Evolutionary conservation across 495 filamentous ascomycete species (phyloP).

Genomic region (Penicillium roqueforti): DNA sequence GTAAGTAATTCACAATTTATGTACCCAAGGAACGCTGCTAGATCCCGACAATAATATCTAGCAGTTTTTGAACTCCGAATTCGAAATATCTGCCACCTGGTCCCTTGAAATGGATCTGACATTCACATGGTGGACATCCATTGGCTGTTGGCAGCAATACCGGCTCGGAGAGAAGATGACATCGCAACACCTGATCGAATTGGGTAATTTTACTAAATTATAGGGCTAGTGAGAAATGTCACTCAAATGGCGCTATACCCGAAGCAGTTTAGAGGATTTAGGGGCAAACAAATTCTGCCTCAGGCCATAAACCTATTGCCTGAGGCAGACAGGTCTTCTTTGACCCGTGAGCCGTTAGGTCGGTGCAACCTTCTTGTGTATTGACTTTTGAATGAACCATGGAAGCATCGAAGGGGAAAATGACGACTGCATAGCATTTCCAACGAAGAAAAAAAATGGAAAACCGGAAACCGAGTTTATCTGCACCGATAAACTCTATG

Average conservation of each 20-base stretch:
- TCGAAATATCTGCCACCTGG: constrained; percentile 17
- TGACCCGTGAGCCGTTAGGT: too few relatives aligned
- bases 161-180: neutral
- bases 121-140: constrained; percentile 9
- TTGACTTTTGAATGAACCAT: too few relatives aligned
- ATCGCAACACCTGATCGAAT: neutral
- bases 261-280: too few relatives aligned
- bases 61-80: constrained; percentile 9
- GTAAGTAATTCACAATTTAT: constrained; percentile 24
- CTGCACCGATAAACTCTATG: neutral
- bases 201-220: neutral
- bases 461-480: neutral
- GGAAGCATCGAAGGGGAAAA: too few relatives aligned
- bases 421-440: too few relatives aligned
- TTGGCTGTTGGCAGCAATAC: constrained; percentile 20
- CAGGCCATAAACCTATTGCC: too few relatives aligned
- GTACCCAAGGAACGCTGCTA: constrained; percentile 23
- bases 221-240: too few relatives aligned
- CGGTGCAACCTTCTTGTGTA: too few relatives aligned
- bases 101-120: constrained; percentile 25
- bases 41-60: constrained; percentile 19
- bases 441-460: too few relatives aligned
- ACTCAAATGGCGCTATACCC: too few relatives aligned
- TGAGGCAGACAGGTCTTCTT: too few relatives aligned
- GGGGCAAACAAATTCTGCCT: too few relatives aligned